A percentile compares a stretch with the other conserved stretches of the same genome.
Conservation (phyloP, 176 grass and related monocot species). For the Calamus simplicifolius region DNA sequence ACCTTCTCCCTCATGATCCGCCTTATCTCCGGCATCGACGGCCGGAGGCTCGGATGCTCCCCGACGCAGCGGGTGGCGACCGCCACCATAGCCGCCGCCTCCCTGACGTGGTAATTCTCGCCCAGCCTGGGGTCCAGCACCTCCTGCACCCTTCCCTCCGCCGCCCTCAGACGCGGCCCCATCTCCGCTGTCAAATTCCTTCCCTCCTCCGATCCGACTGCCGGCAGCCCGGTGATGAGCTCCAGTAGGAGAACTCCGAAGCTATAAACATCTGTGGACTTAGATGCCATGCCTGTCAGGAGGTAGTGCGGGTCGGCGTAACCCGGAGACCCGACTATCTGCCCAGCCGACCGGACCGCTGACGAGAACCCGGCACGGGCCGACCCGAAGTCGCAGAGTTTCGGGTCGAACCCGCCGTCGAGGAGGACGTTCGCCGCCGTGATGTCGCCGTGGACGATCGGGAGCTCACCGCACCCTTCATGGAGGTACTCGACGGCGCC, state of each 20-base stretch:
- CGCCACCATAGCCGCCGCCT: constrained; percentile 34
- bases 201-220: constrained; percentile 23
- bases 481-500: constrained; percentile 74
- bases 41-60: constrained; percentile 51
- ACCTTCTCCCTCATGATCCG: constrained; percentile 36
- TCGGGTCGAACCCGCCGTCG: constrained; percentile 7
- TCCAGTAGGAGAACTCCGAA: constrained; percentile 81
- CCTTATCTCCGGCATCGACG: constrained; percentile 47
- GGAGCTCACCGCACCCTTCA: constrained; percentile 11
- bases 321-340: constrained; percentile 59
- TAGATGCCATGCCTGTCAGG: constrained; percentile 75
- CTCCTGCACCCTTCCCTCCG: constrained; percentile 9
- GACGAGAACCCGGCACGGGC: constrained; percentile 73
- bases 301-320: constrained; percentile 86
- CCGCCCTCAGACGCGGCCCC: constrained; percentile 21
- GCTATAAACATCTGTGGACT: constrained; percentile 73
- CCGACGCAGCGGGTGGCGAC: constrained; percentile 41
- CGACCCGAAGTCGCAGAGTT: constrained; percentile 84
- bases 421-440: constrained; percentile 90
- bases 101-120: constrained; percentile 17
- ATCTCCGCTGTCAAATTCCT: constrained; percentile 33
- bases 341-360: constrained; percentile 20
- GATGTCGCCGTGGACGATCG: constrained; percentile 72
- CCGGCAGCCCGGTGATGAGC: constrained; percentile 49
- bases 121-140: constrained; percentile 44